Percentiles rank a stretch among this genome's conserved stretches.
Conservation (phyloP, 176 grass and related monocot genomes). For the Lolium perenne region DNA sequence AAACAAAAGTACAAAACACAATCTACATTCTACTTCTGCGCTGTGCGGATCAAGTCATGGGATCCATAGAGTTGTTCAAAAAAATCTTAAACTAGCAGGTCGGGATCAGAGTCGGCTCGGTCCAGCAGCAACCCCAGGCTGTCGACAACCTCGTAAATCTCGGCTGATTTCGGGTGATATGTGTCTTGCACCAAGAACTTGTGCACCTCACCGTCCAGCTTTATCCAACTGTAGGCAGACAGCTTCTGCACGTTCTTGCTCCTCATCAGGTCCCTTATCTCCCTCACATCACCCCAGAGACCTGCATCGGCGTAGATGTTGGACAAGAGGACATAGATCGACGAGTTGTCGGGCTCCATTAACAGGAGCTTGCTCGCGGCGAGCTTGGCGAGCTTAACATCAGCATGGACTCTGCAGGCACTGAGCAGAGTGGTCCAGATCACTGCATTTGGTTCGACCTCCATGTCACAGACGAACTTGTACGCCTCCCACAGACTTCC, state of each 20-base stretch:
- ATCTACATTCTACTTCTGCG: background rate
- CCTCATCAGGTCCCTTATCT: conserved; percentile 74
- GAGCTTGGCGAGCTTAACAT: conserved; percentile 70
- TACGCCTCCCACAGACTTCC: conserved; percentile 67
- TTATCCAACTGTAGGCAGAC: conserved; percentile 87
- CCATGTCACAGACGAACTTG: conserved; percentile 77
- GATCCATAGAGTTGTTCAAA: conserved; percentile 25
- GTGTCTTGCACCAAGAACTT: conserved; percentile 82
- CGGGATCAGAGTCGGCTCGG: conserved; percentile 24
- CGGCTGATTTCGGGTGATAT: conserved; percentile 55
- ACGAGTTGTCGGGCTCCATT: conserved; percentile 69
- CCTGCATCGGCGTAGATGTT: conserved; percentile 73
- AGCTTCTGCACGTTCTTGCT: conserved; percentile 81
- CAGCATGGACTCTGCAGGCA: conserved; percentile 62
- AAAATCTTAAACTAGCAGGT: conserved; percentile 49
- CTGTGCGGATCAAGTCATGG: background rate
- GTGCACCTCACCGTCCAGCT: conserved; percentile 67
- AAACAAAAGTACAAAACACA: background rate
- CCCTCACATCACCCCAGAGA: conserved; percentile 65
- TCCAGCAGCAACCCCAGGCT: conserved; percentile 65
- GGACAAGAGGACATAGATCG: conserved; percentile 74
- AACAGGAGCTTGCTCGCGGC: conserved; percentile 53
- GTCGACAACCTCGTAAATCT: conserved; percentile 63
- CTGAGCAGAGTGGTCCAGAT: conserved; percentile 82
- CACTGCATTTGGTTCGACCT: conserved; percentile 66